These are phyloP conservation scores for Apiotrichum gracile DNA, from an alignment of 1,284 basidiomycete genomes.

Conservation along the genomic window DNA sequence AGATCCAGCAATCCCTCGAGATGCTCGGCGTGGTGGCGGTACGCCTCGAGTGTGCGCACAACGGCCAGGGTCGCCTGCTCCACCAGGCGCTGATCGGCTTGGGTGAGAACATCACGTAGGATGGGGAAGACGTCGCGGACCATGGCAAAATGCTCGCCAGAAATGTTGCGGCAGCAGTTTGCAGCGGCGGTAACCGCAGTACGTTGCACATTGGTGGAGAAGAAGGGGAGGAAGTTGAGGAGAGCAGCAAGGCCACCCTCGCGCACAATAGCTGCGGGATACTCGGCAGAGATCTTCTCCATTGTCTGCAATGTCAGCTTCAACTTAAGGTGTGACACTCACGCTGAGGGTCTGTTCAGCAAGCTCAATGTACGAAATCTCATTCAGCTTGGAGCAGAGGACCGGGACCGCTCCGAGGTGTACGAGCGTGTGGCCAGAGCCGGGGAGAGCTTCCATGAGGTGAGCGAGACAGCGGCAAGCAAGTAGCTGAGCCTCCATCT, in stretches of 20 bases:
- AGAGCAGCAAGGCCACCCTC: slow-evolving; percentile 87
- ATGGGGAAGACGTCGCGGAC: slow-evolving; percentile 85
- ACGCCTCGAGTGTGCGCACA: slow-evolving; percentile 85
- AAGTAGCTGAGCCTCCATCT: slow-evolving; percentile 83
- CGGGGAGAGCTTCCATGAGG: slow-evolving; percentile 91
- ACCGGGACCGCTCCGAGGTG: slow-evolving; percentile 92
- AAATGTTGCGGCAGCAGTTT: slow-evolving; percentile 87
- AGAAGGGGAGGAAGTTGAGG: slow-evolving; percentile 91
- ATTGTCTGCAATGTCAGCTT: slow-evolving; percentile 63
- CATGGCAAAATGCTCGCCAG: slow-evolving; percentile 77
- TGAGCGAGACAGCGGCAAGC: slow-evolving; percentile 93
- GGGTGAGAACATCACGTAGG: slow-evolving; percentile 80
- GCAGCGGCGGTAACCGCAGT: slow-evolving; percentile 93
- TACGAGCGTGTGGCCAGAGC: slow-evolving; percentile 87
- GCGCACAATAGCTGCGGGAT: slow-evolving; percentile 85
- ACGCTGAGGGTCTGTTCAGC: slow-evolving; percentile 94
- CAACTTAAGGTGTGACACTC: slow-evolving; percentile 46
- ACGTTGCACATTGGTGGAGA: slow-evolving; percentile 90
- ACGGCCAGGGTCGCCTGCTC: slow-evolving; percentile 90
- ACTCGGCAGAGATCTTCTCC: slow-evolving; percentile 95
- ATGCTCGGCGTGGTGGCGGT: slow-evolving; percentile 73
- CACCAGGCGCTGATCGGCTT: slow-evolving; percentile 86
- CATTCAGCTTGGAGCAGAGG: slow-evolving; percentile 87
- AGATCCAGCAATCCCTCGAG: slow-evolving; percentile 77
- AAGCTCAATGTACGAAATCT: slow-evolving; percentile 92